Base-by-base conservation (phyloP, 2,329 filamentous ascomycete genomes). In the Stachybotrys chlorohalonatus region DNA sequence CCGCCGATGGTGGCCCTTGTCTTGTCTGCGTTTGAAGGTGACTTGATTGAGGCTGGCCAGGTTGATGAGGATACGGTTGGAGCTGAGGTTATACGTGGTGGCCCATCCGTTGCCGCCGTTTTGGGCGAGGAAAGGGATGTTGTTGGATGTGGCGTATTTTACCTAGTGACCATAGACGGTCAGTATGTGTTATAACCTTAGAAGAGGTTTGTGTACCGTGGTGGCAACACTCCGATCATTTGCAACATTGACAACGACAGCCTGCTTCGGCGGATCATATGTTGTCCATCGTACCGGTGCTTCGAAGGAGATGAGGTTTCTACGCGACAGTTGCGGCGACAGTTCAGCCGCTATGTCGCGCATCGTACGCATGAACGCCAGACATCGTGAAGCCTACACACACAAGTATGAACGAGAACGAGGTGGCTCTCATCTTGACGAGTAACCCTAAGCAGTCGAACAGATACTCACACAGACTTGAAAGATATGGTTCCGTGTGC, bases 51-150 rank as follows among this genome's bases (percentile, higher is more conserved):
- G 7, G 2, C 53, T 56, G 39, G 59, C 53, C 49, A 66, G 45
- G 53, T 64, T 62, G 15, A 66, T 50, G 46, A 65, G 53, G 5
- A 66, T 57, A 11, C 63, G 60, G 8, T 52, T 54, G 16, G 30
- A 39, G 48, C 54, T 54, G 30, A 59, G 39, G 49, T 58, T 48
- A 49, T 57, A 60, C 1, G 50, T 51, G 8, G 49, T 54, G 3
- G 55, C 56, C 58, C 58, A 60, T 24, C 58, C 59, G 30, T 60
- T 58, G 50, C 58, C 58, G 17, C 59, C 58, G 24, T 56, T 59
- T 39, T 60, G 59, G 11, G 58, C 49, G 15, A 51, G 9, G 31
- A 51, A 51, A 2, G 49, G 49, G 49, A 51, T 51, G 13, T 36
- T 36, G 5, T 13, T 31, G 11, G 15, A 31, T 9, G 49, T 15